Evolutionary conservation across 768 basidiomycete genomes (phyloP).

Genomic region (Harrya chromipes): DNA sequence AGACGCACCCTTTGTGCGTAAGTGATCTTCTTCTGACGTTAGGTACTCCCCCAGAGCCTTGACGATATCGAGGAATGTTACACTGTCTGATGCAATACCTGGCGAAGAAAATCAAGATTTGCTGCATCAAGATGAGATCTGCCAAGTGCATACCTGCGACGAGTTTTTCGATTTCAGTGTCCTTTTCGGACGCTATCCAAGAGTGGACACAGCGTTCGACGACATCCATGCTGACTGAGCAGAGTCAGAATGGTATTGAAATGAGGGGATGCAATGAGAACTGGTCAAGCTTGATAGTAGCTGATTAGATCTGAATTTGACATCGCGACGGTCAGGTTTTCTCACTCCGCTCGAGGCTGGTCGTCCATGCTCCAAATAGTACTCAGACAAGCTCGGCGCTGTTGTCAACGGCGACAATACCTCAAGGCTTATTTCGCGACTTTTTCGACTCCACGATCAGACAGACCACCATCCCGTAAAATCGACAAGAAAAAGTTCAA

Average conservation of each 20-base stretch:
- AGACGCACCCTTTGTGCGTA: constrained; percentile 72
- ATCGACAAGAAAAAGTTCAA: constrained; percentile 61
- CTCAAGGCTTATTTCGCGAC: constrained; percentile 27
- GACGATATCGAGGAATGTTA: constrained; percentile 72
- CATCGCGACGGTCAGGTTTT: constrained; percentile 3
- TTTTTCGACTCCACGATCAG: constrained; percentile 12
- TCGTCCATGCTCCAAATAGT: constrained; percentile 20
- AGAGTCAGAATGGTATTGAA: not conserved
- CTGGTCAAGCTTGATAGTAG: not conserved
- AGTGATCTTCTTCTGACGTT: constrained; percentile 77
- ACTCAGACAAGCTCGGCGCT: constrained; percentile 15
- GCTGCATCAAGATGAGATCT: not conserved
- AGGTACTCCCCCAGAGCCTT: constrained; percentile 86
- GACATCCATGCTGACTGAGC: constrained; percentile 34
- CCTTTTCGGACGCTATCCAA: constrained; percentile 66
- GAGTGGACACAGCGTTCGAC: constrained; percentile 59
- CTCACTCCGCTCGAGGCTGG: constrained; percentile 1
- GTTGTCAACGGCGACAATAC: constrained; percentile 21
- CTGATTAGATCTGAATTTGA: constrained; percentile 10
- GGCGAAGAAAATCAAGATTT: constrained; percentile 3
- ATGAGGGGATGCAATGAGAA: not conserved
- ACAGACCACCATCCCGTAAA: constrained; percentile 12
- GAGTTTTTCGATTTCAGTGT: constrained; percentile 55
- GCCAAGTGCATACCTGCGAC: constrained; percentile 49
- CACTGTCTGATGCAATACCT: constrained; percentile 54